phyloP scores from a whole-genome alignment of 768 basidiomycete genomes.

The Termitomyces sp. region DNA sequence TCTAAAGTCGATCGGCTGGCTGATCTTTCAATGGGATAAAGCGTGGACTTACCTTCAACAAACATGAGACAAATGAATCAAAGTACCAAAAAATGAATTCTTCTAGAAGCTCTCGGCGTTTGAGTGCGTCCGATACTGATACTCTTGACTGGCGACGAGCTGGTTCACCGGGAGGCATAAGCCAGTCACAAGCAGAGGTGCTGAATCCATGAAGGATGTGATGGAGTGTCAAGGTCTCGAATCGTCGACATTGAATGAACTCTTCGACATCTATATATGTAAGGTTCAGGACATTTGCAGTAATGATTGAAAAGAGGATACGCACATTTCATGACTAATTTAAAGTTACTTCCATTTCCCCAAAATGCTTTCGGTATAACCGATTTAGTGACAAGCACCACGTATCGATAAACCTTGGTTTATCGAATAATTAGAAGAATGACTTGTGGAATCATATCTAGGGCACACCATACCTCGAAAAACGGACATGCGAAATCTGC shows the following conservation, averaged over 20 bases:
- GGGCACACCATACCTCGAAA: slow-evolving; percentile 46
- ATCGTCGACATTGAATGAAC: slow-evolving; percentile 77
- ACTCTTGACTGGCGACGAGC: slow-evolving; percentile 43
- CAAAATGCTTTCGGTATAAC: slow-evolving; percentile 78
- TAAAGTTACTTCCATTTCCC: slow-evolving; percentile 70
- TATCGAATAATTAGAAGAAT: not conserved
- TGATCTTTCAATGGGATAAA: not conserved
- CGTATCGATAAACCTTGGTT: slow-evolving; percentile 70
- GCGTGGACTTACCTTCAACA: slow-evolving; percentile 61
- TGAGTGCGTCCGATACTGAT: slow-evolving; percentile 64
- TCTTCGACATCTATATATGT: slow-evolving; percentile 56
- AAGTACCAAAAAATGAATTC: slow-evolving; percentile 97
- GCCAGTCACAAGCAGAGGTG: slow-evolving; percentile 77
- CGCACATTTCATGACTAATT: slow-evolving; percentile 55
- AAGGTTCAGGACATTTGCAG: not conserved
- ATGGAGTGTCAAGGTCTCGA: slow-evolving; percentile 79
- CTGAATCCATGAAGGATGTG: slow-evolving; percentile 72
- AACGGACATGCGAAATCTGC: slow-evolving; percentile 69
- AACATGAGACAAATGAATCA: slow-evolving; percentile 74
- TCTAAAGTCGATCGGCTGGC: slow-evolving; percentile 42
- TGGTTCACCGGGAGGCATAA: slow-evolving; percentile 43
- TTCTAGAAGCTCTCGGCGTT: slow-evolving; percentile 76
- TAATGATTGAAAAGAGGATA: slow-evolving; percentile 2
- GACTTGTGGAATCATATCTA: not conserved
- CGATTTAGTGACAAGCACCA: slow-evolving; percentile 54